phyloP scores from a whole-genome alignment of 441 rosid genomes.

The Populus hybrid region DNA sequence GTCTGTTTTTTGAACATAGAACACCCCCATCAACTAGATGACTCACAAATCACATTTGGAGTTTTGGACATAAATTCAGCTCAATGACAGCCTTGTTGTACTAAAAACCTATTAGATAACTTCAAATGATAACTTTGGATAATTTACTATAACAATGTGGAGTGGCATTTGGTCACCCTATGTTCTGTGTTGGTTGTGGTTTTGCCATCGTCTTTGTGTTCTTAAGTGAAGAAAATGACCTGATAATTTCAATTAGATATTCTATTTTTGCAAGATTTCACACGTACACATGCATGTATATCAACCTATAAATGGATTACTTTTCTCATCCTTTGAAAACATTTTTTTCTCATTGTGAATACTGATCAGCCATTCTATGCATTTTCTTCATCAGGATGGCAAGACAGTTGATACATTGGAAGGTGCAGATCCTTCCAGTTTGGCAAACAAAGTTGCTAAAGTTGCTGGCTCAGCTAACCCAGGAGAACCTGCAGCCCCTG shows the following conservation, averaged over 20 bases:
- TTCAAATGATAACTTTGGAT: too few relatives aligned
- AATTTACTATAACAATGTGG: too few relatives aligned
- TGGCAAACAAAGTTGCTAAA: constrained; percentile 88
- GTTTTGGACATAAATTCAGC: too few relatives aligned
- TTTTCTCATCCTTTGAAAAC: not conserved
- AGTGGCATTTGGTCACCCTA: too few relatives aligned
- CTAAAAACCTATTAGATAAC: too few relatives aligned
- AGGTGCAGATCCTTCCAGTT: constrained; percentile 92
- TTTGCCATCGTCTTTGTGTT: not conserved
- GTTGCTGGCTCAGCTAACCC: constrained; percentile 60
- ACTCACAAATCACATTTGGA: too few relatives aligned
- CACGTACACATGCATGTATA: not conserved
- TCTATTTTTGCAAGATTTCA: not conserved
- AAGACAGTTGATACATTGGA: constrained; percentile 72
- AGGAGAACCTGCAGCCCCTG: constrained; percentile 87
- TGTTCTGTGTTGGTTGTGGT: not conserved
- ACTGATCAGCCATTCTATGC: not conserved
- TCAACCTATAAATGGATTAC: not conserved
- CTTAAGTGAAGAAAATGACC: not conserved
- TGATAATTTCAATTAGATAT: not conserved
- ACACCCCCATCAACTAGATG: too few relatives aligned
- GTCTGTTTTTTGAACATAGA: too few relatives aligned
- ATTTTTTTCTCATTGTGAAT: not conserved
- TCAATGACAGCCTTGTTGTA: too few relatives aligned
- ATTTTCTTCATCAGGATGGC: constrained; percentile 55